Evolutionary conservation across 305 asterid species (phyloP).

Genomic region (Salvia sclarea): DNA sequence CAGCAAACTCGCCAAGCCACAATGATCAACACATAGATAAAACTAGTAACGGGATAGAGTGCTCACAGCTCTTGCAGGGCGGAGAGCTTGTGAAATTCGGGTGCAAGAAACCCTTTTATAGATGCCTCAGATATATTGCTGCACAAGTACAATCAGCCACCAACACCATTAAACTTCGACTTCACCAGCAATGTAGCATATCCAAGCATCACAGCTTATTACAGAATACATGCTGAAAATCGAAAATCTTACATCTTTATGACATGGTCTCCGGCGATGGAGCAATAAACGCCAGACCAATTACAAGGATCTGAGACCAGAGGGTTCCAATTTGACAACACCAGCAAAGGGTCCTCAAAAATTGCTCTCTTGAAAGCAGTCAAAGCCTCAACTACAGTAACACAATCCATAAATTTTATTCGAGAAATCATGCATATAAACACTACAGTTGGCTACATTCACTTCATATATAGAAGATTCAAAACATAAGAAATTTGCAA

Average conservation of each 20-base stretch:
- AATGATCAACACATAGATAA: not conserved
- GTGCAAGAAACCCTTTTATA: slow-evolving; percentile 80
- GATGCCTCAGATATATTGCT: slow-evolving; percentile 87
- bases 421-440: slow-evolving; percentile 17
- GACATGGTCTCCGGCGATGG: slow-evolving; percentile 67
- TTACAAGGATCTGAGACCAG: slow-evolving; percentile 81
- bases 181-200: not conserved
- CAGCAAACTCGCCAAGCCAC: slow-evolving; percentile 14
- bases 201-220: not conserved
- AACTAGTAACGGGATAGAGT: not conserved
- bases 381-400: slow-evolving; percentile 71
- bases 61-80: slow-evolving; percentile 79
- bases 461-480: slow-evolving; percentile 22
- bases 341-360: slow-evolving; percentile 77
- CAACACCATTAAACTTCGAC: not conserved
- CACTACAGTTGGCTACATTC: slow-evolving; percentile 12
- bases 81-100: slow-evolving; percentile 61
- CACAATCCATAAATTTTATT: slow-evolving; percentile 31
- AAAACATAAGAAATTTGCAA: slow-evolving; percentile 33
- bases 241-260: slow-evolving; percentile 67
- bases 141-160: slow-evolving; percentile 33
- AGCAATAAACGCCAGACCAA: slow-evolving; percentile 80
- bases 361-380: slow-evolving; percentile 80
- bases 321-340: slow-evolving; percentile 80
- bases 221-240: not conserved